Conservation (phyloP, 164 flowering plant genomes). For the Magnolia kwangsiensis region DNA sequence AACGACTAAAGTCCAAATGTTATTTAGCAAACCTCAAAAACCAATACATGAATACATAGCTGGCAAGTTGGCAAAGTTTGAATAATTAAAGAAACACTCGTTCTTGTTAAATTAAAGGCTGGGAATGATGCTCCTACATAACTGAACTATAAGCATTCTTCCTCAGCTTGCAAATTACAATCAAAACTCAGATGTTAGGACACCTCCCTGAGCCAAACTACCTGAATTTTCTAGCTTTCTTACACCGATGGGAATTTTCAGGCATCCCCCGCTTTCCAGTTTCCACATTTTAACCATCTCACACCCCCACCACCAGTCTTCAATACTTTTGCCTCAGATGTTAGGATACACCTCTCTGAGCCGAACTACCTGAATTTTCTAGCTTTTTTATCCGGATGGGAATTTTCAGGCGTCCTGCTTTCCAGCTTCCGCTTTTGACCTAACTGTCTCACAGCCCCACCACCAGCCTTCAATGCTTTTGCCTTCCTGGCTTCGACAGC, state of each 20-base stretch:
- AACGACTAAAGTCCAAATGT: too few relatives aligned
- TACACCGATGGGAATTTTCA: constrained; percentile 33
- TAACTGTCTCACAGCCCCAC: constrained; percentile 22
- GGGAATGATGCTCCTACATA: too few relatives aligned
- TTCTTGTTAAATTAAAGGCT: too few relatives aligned
- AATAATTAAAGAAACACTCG: too few relatives aligned
- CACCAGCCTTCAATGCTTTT: constrained; percentile 19
- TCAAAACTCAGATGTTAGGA: too few relatives aligned
- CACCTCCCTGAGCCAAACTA: constrained; percentile 10
- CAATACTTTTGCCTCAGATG: constrained; percentile 28
- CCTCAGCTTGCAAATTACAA: too few relatives aligned
- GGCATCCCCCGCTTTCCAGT: constrained; percentile 48
- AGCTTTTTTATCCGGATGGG: constrained; percentile 38
- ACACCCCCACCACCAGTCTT: constrained; percentile 21
- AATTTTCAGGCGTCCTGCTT: constrained; percentile 47
- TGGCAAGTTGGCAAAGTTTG: too few relatives aligned
- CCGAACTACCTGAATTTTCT: constrained; percentile 30
- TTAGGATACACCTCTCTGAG: neutral
- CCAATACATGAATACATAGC: too few relatives aligned
- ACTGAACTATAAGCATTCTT: neutral
- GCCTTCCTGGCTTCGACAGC: constrained; percentile 84
- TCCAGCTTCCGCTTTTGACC: constrained; percentile 59
- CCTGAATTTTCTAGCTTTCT: constrained; percentile 40
- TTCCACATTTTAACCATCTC: constrained; percentile 49
- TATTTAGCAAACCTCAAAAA: too few relatives aligned